A percentile compares a stretch with the other conserved stretches of the same genome.
These are phyloP conservation scores for Pseudohalonectria lignicola DNA, from an alignment of 2,329 filamentous ascomycete species.

Conservation along the genomic window DNA sequence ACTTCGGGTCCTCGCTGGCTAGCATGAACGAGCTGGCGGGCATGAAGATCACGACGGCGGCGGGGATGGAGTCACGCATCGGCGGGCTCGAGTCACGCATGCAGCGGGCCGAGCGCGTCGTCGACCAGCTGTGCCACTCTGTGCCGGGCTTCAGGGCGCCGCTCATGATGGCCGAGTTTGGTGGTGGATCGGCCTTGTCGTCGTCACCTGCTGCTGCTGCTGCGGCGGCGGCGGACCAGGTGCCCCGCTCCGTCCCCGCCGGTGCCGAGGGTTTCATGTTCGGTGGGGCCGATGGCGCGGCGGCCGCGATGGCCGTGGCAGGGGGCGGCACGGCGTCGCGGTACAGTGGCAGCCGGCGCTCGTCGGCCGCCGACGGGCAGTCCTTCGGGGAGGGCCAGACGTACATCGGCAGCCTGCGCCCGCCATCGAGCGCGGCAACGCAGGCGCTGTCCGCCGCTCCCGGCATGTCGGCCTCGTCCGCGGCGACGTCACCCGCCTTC, in stretches of 20 bases:
- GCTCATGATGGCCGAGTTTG: conserved; percentile 15
- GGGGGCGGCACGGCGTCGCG: conserved; percentile 9
- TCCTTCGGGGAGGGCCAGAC: conserved; percentile 36
- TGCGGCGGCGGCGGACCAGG: conserved; percentile 11
- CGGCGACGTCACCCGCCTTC: conserved; percentile 10
- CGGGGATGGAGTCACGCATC: conserved; percentile 41
- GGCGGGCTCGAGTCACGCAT: conserved; percentile 38
- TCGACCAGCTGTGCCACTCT: conserved; percentile 36
- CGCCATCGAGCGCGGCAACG: conserved; percentile 19
- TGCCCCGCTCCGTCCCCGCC: conserved; percentile 14
- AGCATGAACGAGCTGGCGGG: conserved; percentile 34
- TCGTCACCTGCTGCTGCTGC: neutral
- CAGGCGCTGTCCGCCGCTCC: conserved; percentile 13
- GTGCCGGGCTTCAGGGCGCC: conserved; percentile 25
- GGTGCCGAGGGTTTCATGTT: neutral
- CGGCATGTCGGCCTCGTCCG: conserved; percentile 5
- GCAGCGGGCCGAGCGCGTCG: conserved; percentile 39
- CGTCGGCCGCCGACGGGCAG: conserved; percentile 22
- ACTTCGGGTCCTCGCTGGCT: conserved; percentile 34
- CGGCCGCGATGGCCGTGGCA: conserved; percentile 12
- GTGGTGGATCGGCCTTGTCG: neutral
- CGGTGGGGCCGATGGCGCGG: conserved; percentile 9
- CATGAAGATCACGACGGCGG: conserved; percentile 47
- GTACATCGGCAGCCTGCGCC: conserved; percentile 30
- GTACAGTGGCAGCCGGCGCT: conserved; percentile 25